A percentile compares a stretch with the other conserved stretches of the same genome.
Evolutionary conservation across 495 filamentous ascomycete genomes (phyloP).

Genomic region (Saxispiralis lemnorum): DNA sequence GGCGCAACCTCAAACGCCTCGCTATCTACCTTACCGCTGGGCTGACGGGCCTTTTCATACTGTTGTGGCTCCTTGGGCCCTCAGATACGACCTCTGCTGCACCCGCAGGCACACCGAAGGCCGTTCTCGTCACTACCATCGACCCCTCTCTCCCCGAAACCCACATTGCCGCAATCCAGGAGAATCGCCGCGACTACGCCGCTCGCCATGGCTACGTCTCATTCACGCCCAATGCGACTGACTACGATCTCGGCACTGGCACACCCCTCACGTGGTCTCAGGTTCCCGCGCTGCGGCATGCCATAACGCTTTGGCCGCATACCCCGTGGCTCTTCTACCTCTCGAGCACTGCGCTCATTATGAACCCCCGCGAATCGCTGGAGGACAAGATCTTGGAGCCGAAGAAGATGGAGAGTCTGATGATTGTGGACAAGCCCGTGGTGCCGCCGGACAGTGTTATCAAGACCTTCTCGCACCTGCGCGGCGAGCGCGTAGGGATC

Average conservation of each 20-base stretch:
- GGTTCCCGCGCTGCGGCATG: conserved; percentile 77
- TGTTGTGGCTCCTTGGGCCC: conserved; percentile 3
- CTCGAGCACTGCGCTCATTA: conserved; percentile 67
- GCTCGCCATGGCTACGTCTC: conserved; percentile 73
- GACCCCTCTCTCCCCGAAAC: conserved; percentile 42
- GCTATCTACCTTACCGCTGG: conserved; percentile 8
- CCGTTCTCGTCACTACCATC: conserved; percentile 76
- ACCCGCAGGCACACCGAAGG: conserved; percentile 53
- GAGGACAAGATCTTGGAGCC: conserved; percentile 51
- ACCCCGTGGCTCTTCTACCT: conserved; percentile 71
- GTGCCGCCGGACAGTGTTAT: conserved; percentile 94
- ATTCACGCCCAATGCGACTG: conserved; percentile 56
- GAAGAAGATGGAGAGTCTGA: conserved; percentile 50
- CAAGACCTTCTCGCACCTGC: conserved; percentile 73
- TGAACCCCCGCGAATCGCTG: conserved; percentile 61
- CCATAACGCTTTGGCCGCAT: conserved; percentile 59
- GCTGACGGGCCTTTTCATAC: conserved; percentile 2
- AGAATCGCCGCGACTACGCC: conserved; percentile 78
- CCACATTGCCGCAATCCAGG: conserved; percentile 52
- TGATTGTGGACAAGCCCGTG: conserved; percentile 69
- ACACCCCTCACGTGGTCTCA: conserved; percentile 54
- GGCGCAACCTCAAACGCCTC: conserved; percentile 3
- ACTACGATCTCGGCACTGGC: conserved; percentile 55
- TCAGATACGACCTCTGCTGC: conserved; percentile 2
- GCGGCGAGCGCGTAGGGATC: conserved; percentile 59